A percentile compares a stretch with the other conserved stretches of the same genome.
Conservation (phyloP, 345 rosid genomes). For the Isatis tinctoria region DNA sequence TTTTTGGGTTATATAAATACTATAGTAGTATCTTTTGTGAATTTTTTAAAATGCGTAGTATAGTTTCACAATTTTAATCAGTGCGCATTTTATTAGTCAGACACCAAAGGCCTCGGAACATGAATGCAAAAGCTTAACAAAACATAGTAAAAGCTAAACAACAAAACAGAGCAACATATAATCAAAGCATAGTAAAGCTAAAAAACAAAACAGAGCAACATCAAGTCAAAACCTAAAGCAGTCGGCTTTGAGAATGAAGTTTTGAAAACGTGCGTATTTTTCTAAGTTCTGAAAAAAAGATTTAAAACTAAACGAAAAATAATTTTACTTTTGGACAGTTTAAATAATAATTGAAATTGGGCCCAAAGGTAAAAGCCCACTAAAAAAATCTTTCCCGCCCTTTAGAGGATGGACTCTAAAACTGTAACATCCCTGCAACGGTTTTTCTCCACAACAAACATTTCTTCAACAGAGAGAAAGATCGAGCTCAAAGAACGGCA, state of each 20-base stretch:
- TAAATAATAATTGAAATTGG: not conserved
- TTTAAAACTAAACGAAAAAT: too few species aligned
- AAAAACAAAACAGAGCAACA: not conserved
- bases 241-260: not conserved
- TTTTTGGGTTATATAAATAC: too few species aligned
- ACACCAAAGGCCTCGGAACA: too few species aligned
- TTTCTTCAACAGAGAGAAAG: not conserved
- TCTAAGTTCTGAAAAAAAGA: too few species aligned
- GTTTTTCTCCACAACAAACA: not conserved
- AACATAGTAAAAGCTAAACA: not conserved
- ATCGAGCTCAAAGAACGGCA: not conserved
- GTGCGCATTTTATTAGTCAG: too few species aligned
- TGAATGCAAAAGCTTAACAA: too few species aligned
- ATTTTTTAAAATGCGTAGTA: too few species aligned
- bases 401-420: not conserved
- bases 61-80: too few species aligned
- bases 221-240: not conserved
- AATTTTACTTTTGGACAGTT: not conserved
- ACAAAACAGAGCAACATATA: too few species aligned
- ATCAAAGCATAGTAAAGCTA: too few species aligned
- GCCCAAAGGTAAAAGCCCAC: not conserved
- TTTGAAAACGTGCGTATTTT: not conserved
- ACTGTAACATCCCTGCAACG: conserved; percentile 18
- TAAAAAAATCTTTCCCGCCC: conserved; percentile 6
- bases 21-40: too few species aligned